These are phyloP conservation scores for Taphrina betulina DNA, from an alignment of 1,139 yeast genomes.

Conservation along the genomic window DNA sequence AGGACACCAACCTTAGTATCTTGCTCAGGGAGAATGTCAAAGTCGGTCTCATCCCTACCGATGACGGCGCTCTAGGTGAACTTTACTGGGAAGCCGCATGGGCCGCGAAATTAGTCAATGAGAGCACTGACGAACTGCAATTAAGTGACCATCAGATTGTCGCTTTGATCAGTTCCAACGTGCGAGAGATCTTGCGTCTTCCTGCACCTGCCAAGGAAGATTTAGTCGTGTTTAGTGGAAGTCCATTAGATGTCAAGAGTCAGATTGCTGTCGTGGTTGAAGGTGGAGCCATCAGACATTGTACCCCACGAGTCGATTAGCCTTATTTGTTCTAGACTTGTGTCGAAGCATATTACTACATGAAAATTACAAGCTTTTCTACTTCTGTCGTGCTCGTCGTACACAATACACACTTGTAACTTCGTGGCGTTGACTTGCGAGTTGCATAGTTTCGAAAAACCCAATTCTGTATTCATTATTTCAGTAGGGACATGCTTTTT, in stretches of 20 bases:
- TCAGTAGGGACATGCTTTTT: too few species aligned
- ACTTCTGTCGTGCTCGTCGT: too few species aligned
- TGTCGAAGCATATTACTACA: too few species aligned
- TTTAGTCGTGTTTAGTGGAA: conserved; percentile 12
- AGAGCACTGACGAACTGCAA: background rate
- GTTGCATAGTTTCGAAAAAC: too few species aligned
- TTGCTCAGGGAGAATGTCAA: conserved; percentile 10
- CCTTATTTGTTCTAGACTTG: too few species aligned
- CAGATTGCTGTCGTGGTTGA: conserved; percentile 6
- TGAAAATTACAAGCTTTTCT: too few species aligned
- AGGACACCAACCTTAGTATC: conserved; percentile 6
- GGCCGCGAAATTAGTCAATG: conserved; percentile 21
- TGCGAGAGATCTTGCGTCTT: conserved; percentile 17
- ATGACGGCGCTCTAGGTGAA: conserved; percentile 12
- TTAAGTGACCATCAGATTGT: conserved; percentile 4
- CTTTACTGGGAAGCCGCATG: conserved; percentile 21
- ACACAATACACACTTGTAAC: too few species aligned
- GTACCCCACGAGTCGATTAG: conserved; percentile 8
- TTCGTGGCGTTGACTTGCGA: too few species aligned
- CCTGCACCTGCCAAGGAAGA: background rate
- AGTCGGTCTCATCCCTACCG: background rate
- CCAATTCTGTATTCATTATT: too few species aligned
- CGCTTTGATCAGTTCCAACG: conserved; percentile 14
- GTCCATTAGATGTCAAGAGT: conserved; percentile 6
- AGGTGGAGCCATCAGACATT: conserved; percentile 4